Base-by-base conservation (phyloP, 1,139 yeast genomes). In the Lizanozyma gosingica region DNA sequence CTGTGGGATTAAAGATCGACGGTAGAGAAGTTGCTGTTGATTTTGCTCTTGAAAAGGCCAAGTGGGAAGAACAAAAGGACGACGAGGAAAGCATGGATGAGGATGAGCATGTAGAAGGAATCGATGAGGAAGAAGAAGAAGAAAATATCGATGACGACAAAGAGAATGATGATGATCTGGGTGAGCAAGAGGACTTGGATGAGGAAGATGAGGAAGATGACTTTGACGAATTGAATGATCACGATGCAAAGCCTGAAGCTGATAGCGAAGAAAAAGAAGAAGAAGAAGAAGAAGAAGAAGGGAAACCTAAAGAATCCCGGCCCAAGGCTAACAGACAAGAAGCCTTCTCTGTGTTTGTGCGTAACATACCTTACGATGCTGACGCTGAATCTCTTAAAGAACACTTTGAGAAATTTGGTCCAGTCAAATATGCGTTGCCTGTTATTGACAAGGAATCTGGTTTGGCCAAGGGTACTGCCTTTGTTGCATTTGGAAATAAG, bases 11-110 rank as follows among this genome's bases (percentile, higher is more conserved):
- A 52, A 80, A 86, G 60, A 84, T 94, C 43, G 88, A 82, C 53
- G 97, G 92, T 2, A 78, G 98, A 60, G 83, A 80, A 51, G 97
- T 92, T 40, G 94, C 95, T 32, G 97, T 92, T 18, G 97, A 86
- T 71, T 84, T 83, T 61, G 97, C 98, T 2, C 67, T 92, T 44
- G 92, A 87, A 59, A 92, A 90, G 64, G 73, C 80, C 35, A 82
- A 80, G 54, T 92, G 96, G 96, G 73, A 73, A 48, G 59, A 62
- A 37, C 49, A 58, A 4, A 61, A 60, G 43, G 64, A 54, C 17
- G 59, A 62, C 2, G 76, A 76, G 42, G 62, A 58, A 18, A 71
- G 69, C 40, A 70, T 67, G 36, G 68, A 65, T 22, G 61, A 55
- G 1, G 62, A 56, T 8, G 59, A 55, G 3, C 62, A 52, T 2